Percentiles rank a stretch among this genome's conserved stretches.
Evolutionary conservation across 2,329 filamentous ascomycete genomes (phyloP).

Genomic region (Aspergillus ochraceoroseus): DNA sequence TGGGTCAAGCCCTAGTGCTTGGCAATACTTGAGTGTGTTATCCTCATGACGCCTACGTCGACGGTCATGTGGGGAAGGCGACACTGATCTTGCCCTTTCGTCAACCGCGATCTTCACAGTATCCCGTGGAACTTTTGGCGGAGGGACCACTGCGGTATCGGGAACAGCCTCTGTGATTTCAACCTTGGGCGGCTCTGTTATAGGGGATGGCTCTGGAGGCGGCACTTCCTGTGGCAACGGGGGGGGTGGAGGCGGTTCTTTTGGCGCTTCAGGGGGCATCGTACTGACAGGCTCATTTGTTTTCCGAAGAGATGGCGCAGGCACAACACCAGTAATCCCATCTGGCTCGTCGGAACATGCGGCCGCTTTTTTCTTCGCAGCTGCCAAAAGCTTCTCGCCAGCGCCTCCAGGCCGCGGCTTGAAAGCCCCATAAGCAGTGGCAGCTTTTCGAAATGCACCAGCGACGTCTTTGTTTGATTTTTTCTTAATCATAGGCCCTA

Average conservation of each 20-base stretch:
- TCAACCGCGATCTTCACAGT: constrained; percentile 21
- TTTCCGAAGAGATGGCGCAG: constrained; percentile 58
- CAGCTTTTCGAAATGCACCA: constrained; percentile 73
- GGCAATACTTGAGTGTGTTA: constrained; percentile 73
- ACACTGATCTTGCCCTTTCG: constrained; percentile 31
- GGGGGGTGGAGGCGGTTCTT: constrained; percentile 11
- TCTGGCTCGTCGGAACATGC: constrained; percentile 72
- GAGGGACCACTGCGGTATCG: constrained; percentile 28
- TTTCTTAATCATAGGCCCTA: constrained; percentile 86
- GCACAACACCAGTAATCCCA: constrained; percentile 83
- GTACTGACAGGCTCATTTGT: constrained; percentile 39
- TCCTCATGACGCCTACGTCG: constrained; percentile 62
- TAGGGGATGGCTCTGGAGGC: constrained; percentile 8
- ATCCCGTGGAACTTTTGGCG: constrained; percentile 22
- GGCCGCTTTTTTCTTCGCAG: constrained; percentile 50
- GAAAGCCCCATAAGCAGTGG: constrained; percentile 66
- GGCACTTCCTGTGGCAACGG: constrained; percentile 1
- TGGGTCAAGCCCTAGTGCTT: constrained; percentile 71
- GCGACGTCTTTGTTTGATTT: constrained; percentile 69
- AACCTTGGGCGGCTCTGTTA: constrained; percentile 33
- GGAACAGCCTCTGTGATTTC: constrained; percentile 37
- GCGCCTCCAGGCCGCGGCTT: constrained; percentile 85
- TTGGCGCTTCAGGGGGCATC: constrained; percentile 23
- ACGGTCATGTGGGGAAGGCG: constrained; percentile 45
- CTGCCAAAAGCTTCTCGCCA: constrained; percentile 67